These are phyloP conservation scores for Rubus parviflorus DNA, from an alignment of 306 rosid species.

Conservation along the genomic window DNA sequence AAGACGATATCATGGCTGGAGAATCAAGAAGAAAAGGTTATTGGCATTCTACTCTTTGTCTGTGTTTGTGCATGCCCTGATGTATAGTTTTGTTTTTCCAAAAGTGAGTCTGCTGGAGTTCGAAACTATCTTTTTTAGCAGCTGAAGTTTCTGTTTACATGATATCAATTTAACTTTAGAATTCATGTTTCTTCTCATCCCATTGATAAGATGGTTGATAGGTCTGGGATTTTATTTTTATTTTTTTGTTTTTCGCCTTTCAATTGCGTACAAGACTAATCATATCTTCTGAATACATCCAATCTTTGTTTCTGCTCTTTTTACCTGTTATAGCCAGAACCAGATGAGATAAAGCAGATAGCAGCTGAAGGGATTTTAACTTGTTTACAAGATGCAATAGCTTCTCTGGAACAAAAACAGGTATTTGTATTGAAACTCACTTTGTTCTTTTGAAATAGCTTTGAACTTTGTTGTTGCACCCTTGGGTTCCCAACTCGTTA, in stretches of 20 bases:
- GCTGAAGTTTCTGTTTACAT: not conserved
- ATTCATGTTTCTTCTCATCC: conserved; percentile 12
- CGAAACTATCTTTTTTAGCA: conserved; percentile 9
- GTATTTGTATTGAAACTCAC: conserved; percentile 35
- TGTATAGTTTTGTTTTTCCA: not conserved
- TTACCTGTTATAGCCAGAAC: conserved; percentile 69
- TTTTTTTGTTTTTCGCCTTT: conserved; percentile 22
- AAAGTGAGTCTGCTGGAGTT: conserved; percentile 18
- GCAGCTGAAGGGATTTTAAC: conserved; percentile 93
- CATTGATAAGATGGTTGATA: conserved; percentile 18
- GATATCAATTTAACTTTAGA: not conserved
- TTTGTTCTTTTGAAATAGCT: not conserved
- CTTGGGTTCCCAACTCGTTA: not conserved
- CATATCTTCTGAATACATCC: conserved; percentile 14
- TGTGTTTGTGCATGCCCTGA: not conserved
- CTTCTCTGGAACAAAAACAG: conserved; percentile 73
- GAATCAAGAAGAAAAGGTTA: conserved; percentile 93
- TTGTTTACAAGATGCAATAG: conserved; percentile 84
- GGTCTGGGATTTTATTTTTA: conserved; percentile 8
- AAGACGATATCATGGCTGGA: conserved; percentile 83
- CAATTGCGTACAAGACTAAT: conserved; percentile 19
- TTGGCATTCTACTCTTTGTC: not conserved
- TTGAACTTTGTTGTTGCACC: not conserved
- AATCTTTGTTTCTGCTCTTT: conserved; percentile 23
- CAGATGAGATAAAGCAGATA: conserved; percentile 65